Base-by-base conservation (phyloP, 495 filamentous ascomycete species). In the Daldinia loculata region DNA sequence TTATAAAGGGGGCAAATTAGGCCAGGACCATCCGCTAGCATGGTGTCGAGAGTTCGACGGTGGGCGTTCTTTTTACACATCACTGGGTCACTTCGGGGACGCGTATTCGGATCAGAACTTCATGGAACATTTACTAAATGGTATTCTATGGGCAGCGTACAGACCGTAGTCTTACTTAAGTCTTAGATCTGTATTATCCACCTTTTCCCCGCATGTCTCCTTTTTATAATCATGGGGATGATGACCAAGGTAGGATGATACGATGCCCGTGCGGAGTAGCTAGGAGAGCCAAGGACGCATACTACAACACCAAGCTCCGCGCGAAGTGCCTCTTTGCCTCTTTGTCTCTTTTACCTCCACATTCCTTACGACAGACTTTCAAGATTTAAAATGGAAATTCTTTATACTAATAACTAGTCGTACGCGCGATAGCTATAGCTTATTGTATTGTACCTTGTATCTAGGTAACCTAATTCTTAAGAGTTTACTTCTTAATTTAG, bases 1-100 rank as follows among this genome's bases (percentile, higher is more conserved):
- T 11, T 80, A 80, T 29, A 29, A 6, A 29, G 27, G 27, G 27
- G 27, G 27, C 0, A 29, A 29, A 29, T 29, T 29, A 29, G 27
- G 27, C 27, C 27, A 29, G 6, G 2, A 29, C 4, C 27, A 29
- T 29, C 27, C 27, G 27, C 27, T 29, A 29, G 27, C 27, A 29
- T 29, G 27, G 27, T 29, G 27, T 29, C 27, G 27, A 29, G 27
- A 29, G 27, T 29, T 29, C 27, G 27, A 29, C 27, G 27, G 27
- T 29, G 27, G 27, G 4, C 27, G 27, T 4, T 6, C 27, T 29
- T 29, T 81, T 38, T 80, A 81, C 50, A 79, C 78, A 17, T 74
- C 78, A 11, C 73, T 81, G 7, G 80, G 80, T 7, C 80, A 81
- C 52, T 83, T 81, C 68, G 76, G 79, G 27, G 76, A 78, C 38